A percentile compares a stretch with the other conserved stretches of the same genome.
These are phyloP conservation scores for Coprinopsis sp. DNA, from an alignment of 768 basidiomycete species.

Conservation along the genomic window DNA sequence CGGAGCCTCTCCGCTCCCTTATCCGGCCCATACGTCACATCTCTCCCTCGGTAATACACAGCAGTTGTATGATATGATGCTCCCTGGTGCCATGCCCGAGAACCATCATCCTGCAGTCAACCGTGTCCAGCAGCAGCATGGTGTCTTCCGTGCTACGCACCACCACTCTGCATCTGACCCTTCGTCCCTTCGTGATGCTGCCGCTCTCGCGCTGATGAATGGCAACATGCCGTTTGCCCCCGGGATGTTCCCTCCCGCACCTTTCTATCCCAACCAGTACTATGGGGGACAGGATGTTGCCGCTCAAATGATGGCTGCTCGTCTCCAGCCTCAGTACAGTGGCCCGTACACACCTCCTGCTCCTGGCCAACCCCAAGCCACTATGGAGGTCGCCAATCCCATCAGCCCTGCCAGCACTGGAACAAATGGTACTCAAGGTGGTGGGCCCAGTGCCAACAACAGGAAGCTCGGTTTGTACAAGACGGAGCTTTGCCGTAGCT, in stretches of 20 bases:
- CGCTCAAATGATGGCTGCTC: slow-evolving; percentile 54
- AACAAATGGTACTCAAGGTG: slow-evolving; percentile 36
- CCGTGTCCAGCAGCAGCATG: slow-evolving; percentile 77
- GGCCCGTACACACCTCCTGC: slow-evolving; percentile 37
- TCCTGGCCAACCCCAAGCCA: slow-evolving; percentile 25
- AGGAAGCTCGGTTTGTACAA: slow-evolving; percentile 89
- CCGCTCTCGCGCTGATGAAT: slow-evolving; percentile 59
- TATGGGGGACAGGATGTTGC: slow-evolving; percentile 57
- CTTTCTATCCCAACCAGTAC: slow-evolving; percentile 67
- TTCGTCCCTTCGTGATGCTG: slow-evolving; percentile 67
- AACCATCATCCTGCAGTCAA: slow-evolving; percentile 63
- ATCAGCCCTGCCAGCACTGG: slow-evolving; percentile 15
- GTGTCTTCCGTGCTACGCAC: slow-evolving; percentile 66
- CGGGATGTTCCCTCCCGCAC: slow-evolving; percentile 52
- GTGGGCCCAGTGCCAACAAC: slow-evolving; percentile 86
- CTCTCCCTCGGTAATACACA: slow-evolving; percentile 71
- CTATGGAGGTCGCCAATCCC: slow-evolving; percentile 38
- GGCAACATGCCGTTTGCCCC: slow-evolving; percentile 52
- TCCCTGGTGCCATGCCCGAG: slow-evolving; percentile 49
- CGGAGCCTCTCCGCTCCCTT: slow-evolving; percentile 50
- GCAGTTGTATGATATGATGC: slow-evolving; percentile 79
- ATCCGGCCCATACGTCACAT: slow-evolving; percentile 58
- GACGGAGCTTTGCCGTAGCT: slow-evolving; percentile 84
- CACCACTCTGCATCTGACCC: slow-evolving; percentile 85
- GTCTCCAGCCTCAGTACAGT: slow-evolving; percentile 62